phyloP scores from a whole-genome alignment of 2,329 filamentous ascomycete genomes.

The Chaetoscypha palmicola region DNA sequence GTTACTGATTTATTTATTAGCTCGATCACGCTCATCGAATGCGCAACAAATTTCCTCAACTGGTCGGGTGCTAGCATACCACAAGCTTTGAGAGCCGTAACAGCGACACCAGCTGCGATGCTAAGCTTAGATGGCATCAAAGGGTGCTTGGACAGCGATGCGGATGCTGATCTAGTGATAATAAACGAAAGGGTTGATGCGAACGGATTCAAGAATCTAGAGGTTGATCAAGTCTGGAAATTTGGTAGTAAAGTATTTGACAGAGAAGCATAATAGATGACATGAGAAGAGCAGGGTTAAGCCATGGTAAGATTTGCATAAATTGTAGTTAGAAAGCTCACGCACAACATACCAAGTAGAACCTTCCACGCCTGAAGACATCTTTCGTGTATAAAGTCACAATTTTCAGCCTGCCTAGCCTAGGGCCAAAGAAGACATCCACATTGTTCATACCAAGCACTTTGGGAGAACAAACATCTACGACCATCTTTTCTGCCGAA shows the following conservation, averaged over 20 bases:
- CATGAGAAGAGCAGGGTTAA: too few relatives aligned
- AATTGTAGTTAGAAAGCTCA: too few relatives aligned
- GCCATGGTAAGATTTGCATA: too few relatives aligned
- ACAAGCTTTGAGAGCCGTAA: constrained; percentile 65
- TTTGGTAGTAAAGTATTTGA: constrained; percentile 22
- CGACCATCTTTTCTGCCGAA: too few relatives aligned
- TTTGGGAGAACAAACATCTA: too few relatives aligned
- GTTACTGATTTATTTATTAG: too few relatives aligned
- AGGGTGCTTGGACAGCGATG: constrained; percentile 55
- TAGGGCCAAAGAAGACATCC: too few relatives aligned
- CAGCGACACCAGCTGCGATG: constrained; percentile 70
- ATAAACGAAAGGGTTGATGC: constrained; percentile 47
- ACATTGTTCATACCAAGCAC: too few relatives aligned
- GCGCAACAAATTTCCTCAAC: constrained; percentile 71
- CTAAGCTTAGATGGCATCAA: constrained; percentile 61
- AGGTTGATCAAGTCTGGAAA: constrained; percentile 26
- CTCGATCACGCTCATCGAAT: constrained; percentile 69
- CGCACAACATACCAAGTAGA: too few relatives aligned
- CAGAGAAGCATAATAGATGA: not conserved
- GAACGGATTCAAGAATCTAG: constrained; percentile 42
- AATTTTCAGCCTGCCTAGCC: too few relatives aligned
- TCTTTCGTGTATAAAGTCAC: too few relatives aligned
- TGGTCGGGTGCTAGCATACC: constrained; percentile 66
- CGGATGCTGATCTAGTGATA: constrained; percentile 64
- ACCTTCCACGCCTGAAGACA: too few relatives aligned